Base-by-base conservation (phyloP, 2,329 filamentous ascomycete genomes). In the Neonectria magnoliae region DNA sequence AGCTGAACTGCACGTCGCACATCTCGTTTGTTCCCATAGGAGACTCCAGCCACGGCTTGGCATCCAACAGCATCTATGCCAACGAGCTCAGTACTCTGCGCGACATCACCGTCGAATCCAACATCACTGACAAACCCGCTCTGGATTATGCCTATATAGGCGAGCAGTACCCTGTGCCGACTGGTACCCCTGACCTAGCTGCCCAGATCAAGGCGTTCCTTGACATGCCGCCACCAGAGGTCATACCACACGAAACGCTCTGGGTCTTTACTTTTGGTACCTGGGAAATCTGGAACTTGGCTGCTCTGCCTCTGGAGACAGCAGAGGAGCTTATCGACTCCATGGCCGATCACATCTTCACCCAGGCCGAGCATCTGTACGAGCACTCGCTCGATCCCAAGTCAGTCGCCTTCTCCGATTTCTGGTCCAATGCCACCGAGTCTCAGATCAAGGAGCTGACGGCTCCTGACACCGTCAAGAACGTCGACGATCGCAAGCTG, bases 241-340 rank as follows among this genome's bases (percentile, higher is more conserved):
- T 66, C 0, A 62, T 78, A 0, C 79, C 83, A 6, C 76, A 76
- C n/a, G 82, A 86, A 64, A 87, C 85, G 0, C 69, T 87, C 14
- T 87, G 83, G 82, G 76, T 87, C 14, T 84, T 87, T 58, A 82
- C 78, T 10, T 81, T 86, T 58, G 85, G 85, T n/a, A 81, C 81
- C 31, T 87, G 85, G 84, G 85, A 87, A 61, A 74, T 86, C 54
- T 87, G 84, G 84, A 81, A 82, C 11, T 73, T 87, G 18, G 80
- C 85, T 1, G 78, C 83, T 2, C 70, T 86, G 18, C 84, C 85
- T 1, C 75, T 79, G 10, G 71, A 75, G 9, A 68, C 76, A 1
- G 81, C 81, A 10, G 77, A 80, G 33, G 68, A 73, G 1, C 61
- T 80, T 1, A 64, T 86, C 9, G 79, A 79, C 41, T 68, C 73